phyloP scores from a whole-genome alignment of 1,139 yeast species.

The Diutina ranongensis region DNA sequence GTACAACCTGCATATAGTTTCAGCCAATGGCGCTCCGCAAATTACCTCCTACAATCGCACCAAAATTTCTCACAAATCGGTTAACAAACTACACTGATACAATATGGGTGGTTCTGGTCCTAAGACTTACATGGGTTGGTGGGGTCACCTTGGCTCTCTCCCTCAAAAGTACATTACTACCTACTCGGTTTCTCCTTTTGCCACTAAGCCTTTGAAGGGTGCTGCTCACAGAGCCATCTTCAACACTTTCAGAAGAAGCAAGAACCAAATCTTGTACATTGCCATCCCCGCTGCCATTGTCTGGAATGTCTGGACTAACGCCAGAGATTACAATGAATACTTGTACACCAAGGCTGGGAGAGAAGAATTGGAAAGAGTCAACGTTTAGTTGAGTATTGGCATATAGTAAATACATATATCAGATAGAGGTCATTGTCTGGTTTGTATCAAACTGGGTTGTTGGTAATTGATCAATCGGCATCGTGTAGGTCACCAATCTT shows the following conservation, averaged over 20 bases:
- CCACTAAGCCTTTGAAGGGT: constrained; percentile 88
- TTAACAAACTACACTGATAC: neutral
- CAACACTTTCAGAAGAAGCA: constrained; percentile 92
- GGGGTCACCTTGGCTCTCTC: constrained; percentile 86
- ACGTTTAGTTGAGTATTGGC: constrained; percentile 35
- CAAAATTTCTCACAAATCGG: neutral
- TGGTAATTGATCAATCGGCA: too few relatives aligned
- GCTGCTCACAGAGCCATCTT: constrained; percentile 75
- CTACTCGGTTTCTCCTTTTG: constrained; percentile 87
- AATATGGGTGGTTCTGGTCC: constrained; percentile 65
- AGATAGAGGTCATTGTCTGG: too few relatives aligned
- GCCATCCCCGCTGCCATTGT: constrained; percentile 68
- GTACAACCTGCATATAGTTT: constrained; percentile 1
- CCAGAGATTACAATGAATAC: constrained; percentile 87
- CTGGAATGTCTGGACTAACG: constrained; percentile 81
- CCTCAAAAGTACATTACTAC: constrained; percentile 77
- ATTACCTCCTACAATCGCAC: constrained; percentile 4
- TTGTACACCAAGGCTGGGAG: constrained; percentile 97
- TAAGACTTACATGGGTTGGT: constrained; percentile 90
- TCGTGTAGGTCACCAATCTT: too few relatives aligned
- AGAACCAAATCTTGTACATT: constrained; percentile 72
- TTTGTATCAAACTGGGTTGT: too few relatives aligned
- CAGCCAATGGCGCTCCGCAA: neutral
- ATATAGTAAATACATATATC: neutral
- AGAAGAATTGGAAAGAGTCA: constrained; percentile 78